Evolutionary conservation across 176 grass and related monocot species (phyloP).

Genomic region (Elymus sibiricus): DNA sequence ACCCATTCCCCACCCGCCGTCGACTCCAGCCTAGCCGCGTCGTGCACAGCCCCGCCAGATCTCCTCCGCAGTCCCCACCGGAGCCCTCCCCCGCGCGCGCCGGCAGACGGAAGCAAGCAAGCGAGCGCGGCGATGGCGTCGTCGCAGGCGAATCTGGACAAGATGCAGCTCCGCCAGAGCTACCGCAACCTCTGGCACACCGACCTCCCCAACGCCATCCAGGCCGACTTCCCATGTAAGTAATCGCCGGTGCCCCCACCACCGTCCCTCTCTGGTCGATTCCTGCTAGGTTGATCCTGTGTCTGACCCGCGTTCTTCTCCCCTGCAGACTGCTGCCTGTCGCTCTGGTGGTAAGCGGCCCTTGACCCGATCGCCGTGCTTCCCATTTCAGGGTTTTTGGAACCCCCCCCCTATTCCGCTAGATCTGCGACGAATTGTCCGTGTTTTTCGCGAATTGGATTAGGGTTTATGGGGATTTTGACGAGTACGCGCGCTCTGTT

Average conservation of each 20-base stretch:
- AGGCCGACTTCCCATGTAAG: conserved; percentile 78
- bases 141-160: conserved; percentile 70
- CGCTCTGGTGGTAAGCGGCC: conserved; percentile 82
- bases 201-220: conserved; percentile 69
- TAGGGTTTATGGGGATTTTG: neutral
- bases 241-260: neutral
- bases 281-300: neutral
- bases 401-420: neutral
- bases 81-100: neutral
- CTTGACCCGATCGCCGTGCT: neutral
- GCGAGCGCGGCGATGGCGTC: conserved; percentile 39
- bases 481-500: neutral
- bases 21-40: neutral
- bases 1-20: neutral
- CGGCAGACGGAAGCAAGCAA: neutral
- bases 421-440: conserved; percentile 8
- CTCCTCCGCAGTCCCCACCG: neutral
- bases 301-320: neutral
- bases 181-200: conserved; percentile 97
- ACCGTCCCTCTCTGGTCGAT: neutral
- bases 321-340: conserved; percentile 82
- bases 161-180: conserved; percentile 91
- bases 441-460: neutral
- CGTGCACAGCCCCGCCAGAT: neutral
- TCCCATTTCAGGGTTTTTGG: neutral